Evolutionary conservation across 2,329 filamentous ascomycete species (phyloP), one percentile per base, ranked within the genome.

Genomic region (Colletotrichum abscissum): DNA sequence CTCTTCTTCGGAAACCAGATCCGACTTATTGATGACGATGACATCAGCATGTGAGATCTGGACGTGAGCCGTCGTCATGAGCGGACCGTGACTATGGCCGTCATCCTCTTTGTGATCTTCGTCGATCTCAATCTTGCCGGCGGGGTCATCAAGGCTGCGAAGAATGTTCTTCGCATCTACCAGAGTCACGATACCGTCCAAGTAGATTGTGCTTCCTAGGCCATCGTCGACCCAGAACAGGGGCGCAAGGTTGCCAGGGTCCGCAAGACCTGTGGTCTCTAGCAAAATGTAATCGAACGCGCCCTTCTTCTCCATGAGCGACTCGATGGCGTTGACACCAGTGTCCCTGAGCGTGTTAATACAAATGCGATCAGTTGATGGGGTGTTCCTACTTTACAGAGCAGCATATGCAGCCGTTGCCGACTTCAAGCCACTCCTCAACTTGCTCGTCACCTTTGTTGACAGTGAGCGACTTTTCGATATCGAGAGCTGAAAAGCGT

Each of bases 221-320:
- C 95, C 97, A 76, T 98, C 96, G 78, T 99, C 97, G 30, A 99
- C 92, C 97, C 97, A 99, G 85, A 99, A 99, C 16, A 98, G 85
- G 0, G 97, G 97, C 0, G 97, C 97, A 64, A 99, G 91, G 78
- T 98, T 98, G 1, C 97, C 97, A 0, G 97, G 97, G 79, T 99
- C 96, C 5, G 97, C 97, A 6, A 99, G 88, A 0, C 97, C 97
- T 0, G 97, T 98, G 0, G 97, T 99, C 82, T 99, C 97, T 1
- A 99, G 91, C 2, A 99, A 89, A 76, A 99, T 98, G 84, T 98
- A 99, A 85, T 99, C 97, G 80, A 99, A 99, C 5, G 92, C 92
- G 63, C 96, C 96, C 76, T 94, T 94, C 79, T 95, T 95, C 76
- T 95, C 94, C 94, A 99, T 98, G 3, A 99, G 87, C 1, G 94